A percentile compares a stretch with the other conserved stretches of the same genome.
Conservation (phyloP, 140 eudicot genomes). For the Oenanthe javanica region DNA sequence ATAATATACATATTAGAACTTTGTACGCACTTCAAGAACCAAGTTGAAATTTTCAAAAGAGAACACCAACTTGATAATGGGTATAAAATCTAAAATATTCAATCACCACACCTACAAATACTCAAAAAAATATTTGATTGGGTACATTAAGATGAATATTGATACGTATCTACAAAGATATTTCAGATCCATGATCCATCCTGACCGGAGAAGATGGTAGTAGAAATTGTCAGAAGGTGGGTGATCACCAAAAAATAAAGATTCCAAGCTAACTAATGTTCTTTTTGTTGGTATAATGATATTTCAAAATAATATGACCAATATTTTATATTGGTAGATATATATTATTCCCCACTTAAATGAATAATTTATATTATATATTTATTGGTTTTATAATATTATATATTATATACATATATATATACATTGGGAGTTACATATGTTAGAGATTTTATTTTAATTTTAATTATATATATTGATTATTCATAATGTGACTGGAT, state of each 20-base stretch:
- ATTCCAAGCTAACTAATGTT: conserved; percentile 17
- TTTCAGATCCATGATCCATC: conserved; percentile 10
- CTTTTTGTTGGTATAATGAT: no score
- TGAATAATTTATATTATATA: no score
- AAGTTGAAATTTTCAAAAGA: background rate
- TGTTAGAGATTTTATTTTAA: no score
- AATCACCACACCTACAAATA: background rate
- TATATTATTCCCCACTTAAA: no score
- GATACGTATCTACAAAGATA: conserved; percentile 9
- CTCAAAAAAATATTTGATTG: background rate
- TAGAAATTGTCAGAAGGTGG: conserved; percentile 2
- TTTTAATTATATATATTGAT: no score
- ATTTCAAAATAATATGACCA: no score
- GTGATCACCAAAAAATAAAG: conserved; percentile 3
- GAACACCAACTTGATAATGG: background rate
- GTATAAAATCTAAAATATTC: background rate
- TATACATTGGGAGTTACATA: no score
- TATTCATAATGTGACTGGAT: no score
- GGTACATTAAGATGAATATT: background rate
- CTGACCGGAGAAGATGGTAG: background rate
- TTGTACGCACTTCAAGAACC: background rate
- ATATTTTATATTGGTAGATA: no score
- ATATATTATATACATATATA: no score
- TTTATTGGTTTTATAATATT: no score
- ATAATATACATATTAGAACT: background rate